These are phyloP conservation scores for Aureobasidium vineae DNA, from an alignment of 2,329 filamentous ascomycete genomes.

Conservation along the genomic window DNA sequence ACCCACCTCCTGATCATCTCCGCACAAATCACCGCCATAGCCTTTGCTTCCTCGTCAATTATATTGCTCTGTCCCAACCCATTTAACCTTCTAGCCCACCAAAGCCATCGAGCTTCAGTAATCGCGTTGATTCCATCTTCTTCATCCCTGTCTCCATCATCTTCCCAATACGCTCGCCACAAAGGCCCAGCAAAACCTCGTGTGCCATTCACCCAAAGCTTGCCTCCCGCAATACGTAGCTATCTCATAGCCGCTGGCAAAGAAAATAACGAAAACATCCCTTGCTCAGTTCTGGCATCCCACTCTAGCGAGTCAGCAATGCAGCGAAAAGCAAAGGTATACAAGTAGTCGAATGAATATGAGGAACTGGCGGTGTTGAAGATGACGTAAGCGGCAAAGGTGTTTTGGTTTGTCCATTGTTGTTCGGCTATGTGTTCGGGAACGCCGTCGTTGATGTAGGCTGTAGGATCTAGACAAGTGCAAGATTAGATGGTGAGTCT, in stretches of 20 bases:
- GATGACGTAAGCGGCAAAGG: slow-evolving; percentile 11
- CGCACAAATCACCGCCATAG: not conserved
- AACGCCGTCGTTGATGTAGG: not conserved
- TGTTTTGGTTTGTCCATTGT: slow-evolving; percentile 1
- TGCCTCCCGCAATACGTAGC: not conserved
- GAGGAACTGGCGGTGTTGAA: not conserved
- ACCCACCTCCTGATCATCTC: not conserved
- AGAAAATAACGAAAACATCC: not conserved
- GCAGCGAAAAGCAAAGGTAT: not conserved
- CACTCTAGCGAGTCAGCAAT: not conserved
- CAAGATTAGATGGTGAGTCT: not conserved
- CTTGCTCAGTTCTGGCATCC: not conserved
- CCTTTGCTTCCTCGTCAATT: not conserved
- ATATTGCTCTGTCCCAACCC: not conserved
- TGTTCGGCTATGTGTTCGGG: slow-evolving; percentile 9
- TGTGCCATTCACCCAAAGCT: not conserved
- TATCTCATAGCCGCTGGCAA: not conserved
- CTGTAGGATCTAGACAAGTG: not conserved
- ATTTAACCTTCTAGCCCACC: not conserved
- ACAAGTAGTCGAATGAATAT: not conserved
- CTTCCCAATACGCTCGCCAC: not conserved
- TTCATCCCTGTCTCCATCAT: not conserved
- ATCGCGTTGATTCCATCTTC: not conserved
- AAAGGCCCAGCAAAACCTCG: not conserved
- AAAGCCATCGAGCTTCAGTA: not conserved